Evolutionary conservation across 2,329 filamentous ascomycete species (phyloP).

Genomic region (Thermomyces lanuginosus): DNA sequence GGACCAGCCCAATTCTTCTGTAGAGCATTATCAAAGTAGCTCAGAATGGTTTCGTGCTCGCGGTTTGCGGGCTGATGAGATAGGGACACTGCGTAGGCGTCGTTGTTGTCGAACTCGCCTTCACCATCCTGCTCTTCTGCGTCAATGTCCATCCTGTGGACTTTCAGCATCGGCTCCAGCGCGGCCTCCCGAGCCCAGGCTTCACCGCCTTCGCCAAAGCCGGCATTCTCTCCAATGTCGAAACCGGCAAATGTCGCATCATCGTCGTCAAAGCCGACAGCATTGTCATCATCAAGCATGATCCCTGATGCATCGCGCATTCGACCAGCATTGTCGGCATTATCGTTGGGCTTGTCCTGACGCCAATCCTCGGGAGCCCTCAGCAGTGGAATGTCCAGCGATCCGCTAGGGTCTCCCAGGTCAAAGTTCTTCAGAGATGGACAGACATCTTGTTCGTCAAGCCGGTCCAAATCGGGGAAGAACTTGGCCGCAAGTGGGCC

Average conservation of each 20-base stretch:
- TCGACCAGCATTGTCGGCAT: constrained; percentile 25
- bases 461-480: constrained; percentile 59
- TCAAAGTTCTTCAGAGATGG: constrained; percentile 90
- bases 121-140: constrained; percentile 36
- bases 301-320: constrained; percentile 58
- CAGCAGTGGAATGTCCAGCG: constrained; percentile 79
- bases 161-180: constrained; percentile 67
- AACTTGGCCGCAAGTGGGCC: constrained; percentile 58
- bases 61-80: constrained; percentile 50
- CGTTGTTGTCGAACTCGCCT: constrained; percentile 46
- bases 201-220: constrained; percentile 91
- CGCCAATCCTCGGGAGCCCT: constrained; percentile 78
- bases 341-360: constrained; percentile 44
- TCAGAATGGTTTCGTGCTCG: constrained; percentile 83
- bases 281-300: constrained; percentile 75
- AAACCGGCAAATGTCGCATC: constrained; percentile 55
- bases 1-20: constrained; percentile 96
- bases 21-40: constrained; percentile 90
- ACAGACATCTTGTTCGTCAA: constrained; percentile 83
- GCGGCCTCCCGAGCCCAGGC: constrained; percentile 87
- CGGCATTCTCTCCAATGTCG: constrained; percentile 47
- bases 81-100: constrained; percentile 67
- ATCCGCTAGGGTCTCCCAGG: constrained; percentile 67
- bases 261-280: constrained; percentile 65
- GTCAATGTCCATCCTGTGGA: constrained; percentile 43